phyloP scores from a whole-genome alignment of 768 basidiomycete species.

The Harrya chromipes region DNA sequence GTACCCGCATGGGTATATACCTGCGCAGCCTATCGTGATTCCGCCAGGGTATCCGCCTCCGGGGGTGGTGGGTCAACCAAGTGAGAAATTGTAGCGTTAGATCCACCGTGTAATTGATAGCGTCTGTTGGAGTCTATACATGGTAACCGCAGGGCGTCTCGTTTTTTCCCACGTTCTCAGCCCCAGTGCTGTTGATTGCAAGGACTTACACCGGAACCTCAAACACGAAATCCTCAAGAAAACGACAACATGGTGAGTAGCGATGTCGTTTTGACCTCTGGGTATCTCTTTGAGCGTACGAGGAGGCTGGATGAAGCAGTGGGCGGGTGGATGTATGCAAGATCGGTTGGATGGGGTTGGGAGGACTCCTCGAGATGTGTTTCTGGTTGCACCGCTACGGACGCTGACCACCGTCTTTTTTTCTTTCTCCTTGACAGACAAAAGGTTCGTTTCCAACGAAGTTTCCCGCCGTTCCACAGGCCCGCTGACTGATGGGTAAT shows the following conservation, averaged over 20 bases:
- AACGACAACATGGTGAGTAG: conserved; percentile 47
- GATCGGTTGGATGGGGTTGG: conserved; percentile 33
- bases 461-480: not conserved
- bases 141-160: conserved; percentile 1
- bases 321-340: conserved; percentile 18
- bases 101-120: too few relatives aligned
- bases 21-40: conserved; percentile 16
- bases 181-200: conserved; percentile 2
- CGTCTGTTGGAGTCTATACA: not conserved
- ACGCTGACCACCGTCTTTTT: conserved; percentile 20
- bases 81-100: too few relatives aligned
- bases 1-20: conserved; percentile 25
- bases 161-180: conserved; percentile 22
- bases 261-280: conserved; percentile 9
- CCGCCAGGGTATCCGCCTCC: conserved; percentile 17
- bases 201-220: conserved; percentile 7
- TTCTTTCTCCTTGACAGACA: conserved; percentile 49
- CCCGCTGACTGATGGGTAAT: conserved; percentile 15
- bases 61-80: not conserved
- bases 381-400: not conserved
- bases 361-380: not conserved
- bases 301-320: conserved; percentile 19
- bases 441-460: conserved; percentile 60
- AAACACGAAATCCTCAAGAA: conserved; percentile 32
- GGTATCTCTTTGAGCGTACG: not conserved